Conservation (phyloP, 139 green algal genomes). For the Chlorella sp. region DNA sequence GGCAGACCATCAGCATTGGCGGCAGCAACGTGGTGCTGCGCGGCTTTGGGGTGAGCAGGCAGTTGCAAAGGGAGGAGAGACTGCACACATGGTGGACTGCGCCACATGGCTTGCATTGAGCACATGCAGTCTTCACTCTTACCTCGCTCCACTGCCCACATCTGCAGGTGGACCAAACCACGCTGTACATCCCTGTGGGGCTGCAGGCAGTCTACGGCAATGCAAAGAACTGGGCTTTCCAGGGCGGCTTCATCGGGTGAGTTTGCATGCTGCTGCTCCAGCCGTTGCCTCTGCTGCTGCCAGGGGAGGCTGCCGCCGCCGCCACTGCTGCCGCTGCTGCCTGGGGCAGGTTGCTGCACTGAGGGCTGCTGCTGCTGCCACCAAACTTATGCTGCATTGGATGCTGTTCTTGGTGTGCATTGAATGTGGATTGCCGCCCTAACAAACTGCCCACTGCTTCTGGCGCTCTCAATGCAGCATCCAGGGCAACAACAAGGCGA, state of each 20-base stretch:
- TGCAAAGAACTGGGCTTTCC: neutral
- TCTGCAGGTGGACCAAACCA: slow-evolving; percentile 9
- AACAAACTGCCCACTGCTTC: neutral
- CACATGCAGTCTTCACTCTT: too few relatives aligned
- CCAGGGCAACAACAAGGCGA: neutral
- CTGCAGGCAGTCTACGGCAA: neutral
- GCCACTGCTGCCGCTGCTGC: too few relatives aligned
- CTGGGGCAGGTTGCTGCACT: too few relatives aligned
- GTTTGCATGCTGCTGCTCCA: too few relatives aligned
- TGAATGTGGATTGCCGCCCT: too few relatives aligned
- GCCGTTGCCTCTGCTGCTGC: too few relatives aligned
- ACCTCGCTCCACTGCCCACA: too few relatives aligned
- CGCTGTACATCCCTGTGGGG: neutral
- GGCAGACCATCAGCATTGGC: neutral
- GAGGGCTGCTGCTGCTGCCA: neutral
- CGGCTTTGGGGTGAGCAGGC: neutral
- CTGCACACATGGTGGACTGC: neutral
- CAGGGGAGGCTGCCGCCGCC: too few relatives aligned
- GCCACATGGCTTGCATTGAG: too few relatives aligned
- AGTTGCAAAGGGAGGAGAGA: neutral
- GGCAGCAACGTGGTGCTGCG: slow-evolving; percentile 17
- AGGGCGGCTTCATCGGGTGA: slow-evolving; percentile 10
- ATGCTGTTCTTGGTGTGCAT: neutral
- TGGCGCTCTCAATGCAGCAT: neutral
- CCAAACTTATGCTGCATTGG: neutral